These are phyloP conservation scores for Pichia pseudocactophila DNA, from an alignment of 805 yeast genomes.

Conservation along the genomic window DNA sequence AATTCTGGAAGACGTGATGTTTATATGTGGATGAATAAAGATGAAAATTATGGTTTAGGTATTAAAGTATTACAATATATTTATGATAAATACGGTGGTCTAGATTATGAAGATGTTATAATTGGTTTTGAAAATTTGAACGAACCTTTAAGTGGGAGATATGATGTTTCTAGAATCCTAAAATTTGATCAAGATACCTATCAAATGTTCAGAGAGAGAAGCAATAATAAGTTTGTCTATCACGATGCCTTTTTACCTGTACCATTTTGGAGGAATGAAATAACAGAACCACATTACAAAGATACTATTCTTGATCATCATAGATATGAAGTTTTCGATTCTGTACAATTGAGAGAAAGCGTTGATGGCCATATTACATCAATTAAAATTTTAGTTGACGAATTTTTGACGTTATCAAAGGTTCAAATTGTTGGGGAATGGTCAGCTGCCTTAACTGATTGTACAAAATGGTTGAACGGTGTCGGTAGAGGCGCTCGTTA, in stretches of 20 bases:
- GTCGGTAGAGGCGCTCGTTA: slow-evolving; percentile 59
- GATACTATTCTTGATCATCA: slow-evolving; percentile 82
- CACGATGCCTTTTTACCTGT: slow-evolving; percentile 58
- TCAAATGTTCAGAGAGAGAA: slow-evolving; percentile 32
- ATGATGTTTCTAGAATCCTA: slow-evolving; percentile 36
- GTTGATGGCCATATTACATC: slow-evolving; percentile 53
- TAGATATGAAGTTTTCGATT: slow-evolving; percentile 79
- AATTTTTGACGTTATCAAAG: slow-evolving; percentile 29
- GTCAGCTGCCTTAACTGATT: slow-evolving; percentile 65
- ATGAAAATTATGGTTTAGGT: slow-evolving; percentile 39
- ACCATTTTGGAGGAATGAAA: slow-evolving; percentile 42
- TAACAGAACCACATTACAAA: slow-evolving; percentile 8
- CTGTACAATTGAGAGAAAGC: slow-evolving; percentile 44
- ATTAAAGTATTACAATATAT: slow-evolving; percentile 41
- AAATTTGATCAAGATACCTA: slow-evolving; percentile 36
- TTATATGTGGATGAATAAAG: slow-evolving; percentile 33
- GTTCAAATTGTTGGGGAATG: slow-evolving; percentile 59
- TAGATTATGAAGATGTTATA: slow-evolving; percentile 44
- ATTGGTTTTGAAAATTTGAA: slow-evolving; percentile 63
- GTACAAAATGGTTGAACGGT: slow-evolving; percentile 63
- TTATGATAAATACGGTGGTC: slow-evolving; percentile 42
- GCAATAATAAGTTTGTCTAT: slow-evolving; percentile 39
- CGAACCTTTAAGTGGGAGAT: slow-evolving; percentile 56
- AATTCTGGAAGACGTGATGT: slow-evolving; percentile 60
- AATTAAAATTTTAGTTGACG: slow-evolving; percentile 43